A percentile compares a stretch with the other conserved stretches of the same genome.
Conservation (phyloP, 2,329 filamentous ascomycete species). For the Fusarium agapanthi region DNA sequence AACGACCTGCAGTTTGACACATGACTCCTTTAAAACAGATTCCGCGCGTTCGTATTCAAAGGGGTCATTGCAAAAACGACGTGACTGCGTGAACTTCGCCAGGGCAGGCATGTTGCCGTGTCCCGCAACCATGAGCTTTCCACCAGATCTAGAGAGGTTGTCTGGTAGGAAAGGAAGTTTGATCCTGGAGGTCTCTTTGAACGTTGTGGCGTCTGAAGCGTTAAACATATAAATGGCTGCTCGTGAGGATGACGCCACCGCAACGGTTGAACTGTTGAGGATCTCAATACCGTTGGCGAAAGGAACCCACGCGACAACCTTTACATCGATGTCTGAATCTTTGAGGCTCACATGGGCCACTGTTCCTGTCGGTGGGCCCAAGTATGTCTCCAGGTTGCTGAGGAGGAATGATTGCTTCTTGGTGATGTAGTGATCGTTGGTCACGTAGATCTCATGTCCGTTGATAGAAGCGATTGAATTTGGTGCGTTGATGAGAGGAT, state of each 20-base stretch:
- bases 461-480: conserved; percentile 51
- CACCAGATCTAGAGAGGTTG: conserved; percentile 47
- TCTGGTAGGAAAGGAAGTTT: conserved; percentile 51
- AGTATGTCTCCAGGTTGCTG: conserved; percentile 47
- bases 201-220: not conserved
- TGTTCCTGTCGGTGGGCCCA: conserved; percentile 45
- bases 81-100: conserved; percentile 43
- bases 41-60: conserved; percentile 37
- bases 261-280: conserved; percentile 50
- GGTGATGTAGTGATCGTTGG: conserved; percentile 52
- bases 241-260: conserved; percentile 48
- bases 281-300: conserved; percentile 55
- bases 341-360: conserved; percentile 48
- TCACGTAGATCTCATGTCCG: conserved; percentile 51
- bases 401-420: conserved; percentile 38
- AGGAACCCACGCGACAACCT: conserved; percentile 46
- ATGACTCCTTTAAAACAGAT: not conserved
- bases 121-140: conserved; percentile 51
- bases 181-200: conserved; percentile 5
- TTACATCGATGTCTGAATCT: conserved; percentile 12
- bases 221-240: conserved; percentile 23
- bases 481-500: conserved; percentile 50
- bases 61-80: conserved; percentile 48
- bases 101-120: conserved; percentile 50
- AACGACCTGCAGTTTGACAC: conserved; percentile 1